These are phyloP conservation scores for Eurotiales sp. DNA, from an alignment of 2,329 filamentous ascomycete genomes.

Conservation along the genomic window DNA sequence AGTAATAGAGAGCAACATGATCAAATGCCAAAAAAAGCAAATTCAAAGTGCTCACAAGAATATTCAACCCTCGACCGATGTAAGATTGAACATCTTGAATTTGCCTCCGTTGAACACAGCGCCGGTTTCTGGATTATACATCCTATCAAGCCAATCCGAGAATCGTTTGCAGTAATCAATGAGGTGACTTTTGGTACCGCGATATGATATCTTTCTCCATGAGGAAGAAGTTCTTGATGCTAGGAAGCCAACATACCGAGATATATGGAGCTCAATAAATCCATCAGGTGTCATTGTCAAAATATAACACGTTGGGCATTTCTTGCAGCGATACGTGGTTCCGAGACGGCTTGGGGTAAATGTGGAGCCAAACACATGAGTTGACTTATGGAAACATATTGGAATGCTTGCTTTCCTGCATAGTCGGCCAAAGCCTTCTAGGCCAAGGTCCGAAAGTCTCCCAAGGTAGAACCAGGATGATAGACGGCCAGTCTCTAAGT, in stretches of 20 bases:
- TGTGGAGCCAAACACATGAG: not conserved
- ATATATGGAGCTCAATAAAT: constrained; percentile 9
- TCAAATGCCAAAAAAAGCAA: no score
- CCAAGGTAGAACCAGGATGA: constrained; percentile 9
- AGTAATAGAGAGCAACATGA: no score
- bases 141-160: constrained; percentile 1
- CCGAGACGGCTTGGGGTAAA: not conserved
- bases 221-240: not conserved
- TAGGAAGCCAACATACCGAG: constrained; percentile 1
- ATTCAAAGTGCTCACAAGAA: no score
- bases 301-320: not conserved
- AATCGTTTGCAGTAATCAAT: not conserved
- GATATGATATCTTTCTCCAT: not conserved
- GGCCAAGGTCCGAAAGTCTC: constrained; percentile 1
- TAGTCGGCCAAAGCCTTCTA: not conserved
- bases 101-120: constrained; percentile 3
- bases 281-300: not conserved
- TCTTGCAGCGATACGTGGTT: not conserved
- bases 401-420: not conserved
- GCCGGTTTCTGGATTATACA: constrained; percentile 10
- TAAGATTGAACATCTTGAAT: constrained; percentile 8
- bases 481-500: constrained; percentile 1
- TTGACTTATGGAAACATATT: not conserved
- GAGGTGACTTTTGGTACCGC: not conserved
- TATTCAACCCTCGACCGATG: no score